Percentiles rank a stretch among this genome's conserved stretches.
Conservation (phyloP, 345 rosid species). For the Crucihimalaya himalaica region DNA sequence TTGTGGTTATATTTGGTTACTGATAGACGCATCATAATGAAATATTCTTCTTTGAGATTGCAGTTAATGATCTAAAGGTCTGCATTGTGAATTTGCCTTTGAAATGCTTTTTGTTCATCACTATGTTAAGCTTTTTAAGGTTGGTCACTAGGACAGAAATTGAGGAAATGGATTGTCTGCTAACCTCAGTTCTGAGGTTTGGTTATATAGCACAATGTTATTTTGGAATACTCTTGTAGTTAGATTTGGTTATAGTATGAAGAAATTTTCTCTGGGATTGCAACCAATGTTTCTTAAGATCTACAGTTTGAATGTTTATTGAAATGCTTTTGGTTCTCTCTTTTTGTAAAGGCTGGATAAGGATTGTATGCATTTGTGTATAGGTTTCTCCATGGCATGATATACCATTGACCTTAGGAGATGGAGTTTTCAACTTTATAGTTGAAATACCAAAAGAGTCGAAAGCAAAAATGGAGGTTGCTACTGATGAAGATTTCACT, state of each 20-base stretch:
- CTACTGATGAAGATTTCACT: conserved; percentile 86
- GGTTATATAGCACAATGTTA: too few relatives aligned
- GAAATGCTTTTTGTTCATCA: conserved; percentile 2
- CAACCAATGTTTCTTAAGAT: not conserved
- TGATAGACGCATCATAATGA: not conserved
- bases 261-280: not conserved
- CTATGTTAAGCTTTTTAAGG: conserved; percentile 17
- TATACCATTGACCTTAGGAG: conserved; percentile 78
- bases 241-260: not conserved
- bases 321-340: conserved; percentile 3
- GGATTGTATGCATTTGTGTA: conserved; percentile 10
- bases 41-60: not conserved
- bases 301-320: not conserved
- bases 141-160: not conserved
- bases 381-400: conserved; percentile 99
- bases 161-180: not conserved
- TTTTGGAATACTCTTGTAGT: not conserved
- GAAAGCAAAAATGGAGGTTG: conserved; percentile 98
- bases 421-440: conserved; percentile 75
- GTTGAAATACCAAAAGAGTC: conserved; percentile 95
- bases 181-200: not conserved
- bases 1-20: not conserved
- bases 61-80: not conserved
- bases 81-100: conserved; percentile 1
- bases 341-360: not conserved